phyloP scores from a whole-genome alignment of 129 eudicot species.

The Tagetes patula region DNA sequence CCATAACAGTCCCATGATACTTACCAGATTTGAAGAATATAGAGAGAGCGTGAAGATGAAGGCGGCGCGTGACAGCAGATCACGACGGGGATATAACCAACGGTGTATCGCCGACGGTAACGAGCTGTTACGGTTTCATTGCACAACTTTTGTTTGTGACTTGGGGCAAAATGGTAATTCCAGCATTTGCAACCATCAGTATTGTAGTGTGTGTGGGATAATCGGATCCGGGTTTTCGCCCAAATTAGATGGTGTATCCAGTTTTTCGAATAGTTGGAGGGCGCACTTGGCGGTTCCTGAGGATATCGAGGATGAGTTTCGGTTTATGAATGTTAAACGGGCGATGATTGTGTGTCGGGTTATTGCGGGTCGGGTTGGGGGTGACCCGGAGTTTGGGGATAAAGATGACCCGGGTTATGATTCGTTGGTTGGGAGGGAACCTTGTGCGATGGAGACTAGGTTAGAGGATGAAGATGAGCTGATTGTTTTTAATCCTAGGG shows the following conservation, averaged over 20 bases:
- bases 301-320: constrained; percentile 73
- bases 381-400: constrained; percentile 40
- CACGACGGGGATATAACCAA: constrained; percentile 32
- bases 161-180: constrained; percentile 75
- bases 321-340: constrained; percentile 72
- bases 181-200: constrained; percentile 53
- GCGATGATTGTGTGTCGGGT: constrained; percentile 88
- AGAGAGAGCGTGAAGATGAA: constrained; percentile 58
- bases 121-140: constrained; percentile 69
- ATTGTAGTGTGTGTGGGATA: constrained; percentile 74
- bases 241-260: constrained; percentile 80
- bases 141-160: constrained; percentile 67
- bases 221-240: constrained; percentile 71
- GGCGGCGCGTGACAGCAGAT: constrained; percentile 51
- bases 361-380: constrained; percentile 82
- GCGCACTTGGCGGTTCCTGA: constrained; percentile 75
- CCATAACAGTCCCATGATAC: constrained; percentile 55
- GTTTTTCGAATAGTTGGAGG: constrained; percentile 58
- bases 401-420: constrained; percentile 76
- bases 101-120: constrained; percentile 91
- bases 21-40: constrained; percentile 67
- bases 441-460: constrained; percentile 25
- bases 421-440: constrained; percentile 58
- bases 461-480: constrained; percentile 67
- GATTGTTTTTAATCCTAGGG: constrained; percentile 78